Evolutionary conservation across 2,329 filamentous ascomycete species (phyloP).

Genomic region (Penicillium brevicompactum): DNA sequence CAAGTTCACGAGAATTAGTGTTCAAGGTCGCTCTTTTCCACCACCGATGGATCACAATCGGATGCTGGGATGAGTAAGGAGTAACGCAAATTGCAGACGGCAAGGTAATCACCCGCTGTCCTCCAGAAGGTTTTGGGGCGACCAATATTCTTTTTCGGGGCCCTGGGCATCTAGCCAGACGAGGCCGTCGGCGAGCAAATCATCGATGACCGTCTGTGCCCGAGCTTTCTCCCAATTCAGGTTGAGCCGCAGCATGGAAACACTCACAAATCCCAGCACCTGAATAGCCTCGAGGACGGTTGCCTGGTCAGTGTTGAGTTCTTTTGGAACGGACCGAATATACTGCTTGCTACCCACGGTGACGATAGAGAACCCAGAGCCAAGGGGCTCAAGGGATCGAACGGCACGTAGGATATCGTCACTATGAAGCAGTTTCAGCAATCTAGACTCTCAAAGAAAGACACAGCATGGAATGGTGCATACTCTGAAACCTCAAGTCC

Average conservation of each 20-base stretch:
- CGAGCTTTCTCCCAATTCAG: conserved; percentile 81
- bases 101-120: conserved; percentile 38
- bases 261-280: conserved; percentile 83
- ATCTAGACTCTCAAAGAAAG: conserved; percentile 1
- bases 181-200: conserved; percentile 83
- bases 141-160: conserved; percentile 91
- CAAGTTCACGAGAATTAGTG: too few species aligned
- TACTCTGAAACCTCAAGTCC: conserved; percentile 78
- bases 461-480: conserved; percentile 26
- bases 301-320: conserved; percentile 92
- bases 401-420: conserved; percentile 92
- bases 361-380: conserved; percentile 83
- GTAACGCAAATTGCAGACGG: too few species aligned
- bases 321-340: conserved; percentile 90
- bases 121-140: conserved; percentile 48
- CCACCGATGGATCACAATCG: too few species aligned
- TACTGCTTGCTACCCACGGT: conserved; percentile 82
- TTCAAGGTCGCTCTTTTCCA: too few species aligned
- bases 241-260: conserved; percentile 86
- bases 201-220: conserved; percentile 86
- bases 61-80: too few species aligned
- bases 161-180: conserved; percentile 91
- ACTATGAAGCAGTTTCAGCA: conserved; percentile 37
- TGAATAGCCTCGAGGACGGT: conserved; percentile 90
- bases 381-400: conserved; percentile 80